Evolutionary conservation across 495 filamentous ascomycete genomes (phyloP), one percentile per base, ranked within the genome.

Genomic region (Aspergillus kassunensis): DNA sequence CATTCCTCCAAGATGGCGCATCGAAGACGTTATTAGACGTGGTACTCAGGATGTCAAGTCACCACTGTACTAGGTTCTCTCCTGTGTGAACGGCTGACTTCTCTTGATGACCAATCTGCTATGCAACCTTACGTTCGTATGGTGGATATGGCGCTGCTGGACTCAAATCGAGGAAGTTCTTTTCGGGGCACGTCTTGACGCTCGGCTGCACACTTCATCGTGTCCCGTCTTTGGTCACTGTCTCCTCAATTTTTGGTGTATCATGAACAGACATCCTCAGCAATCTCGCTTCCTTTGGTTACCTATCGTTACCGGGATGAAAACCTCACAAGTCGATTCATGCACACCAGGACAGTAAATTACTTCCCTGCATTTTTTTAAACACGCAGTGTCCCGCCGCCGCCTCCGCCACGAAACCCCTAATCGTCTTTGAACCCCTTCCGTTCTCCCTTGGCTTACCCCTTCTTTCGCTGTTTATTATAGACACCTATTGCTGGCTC

Each of bases 41-140:
- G 90, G 90, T 52, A 89, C 86, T 16, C 78, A 87, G 41, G 91
- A 96, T 69, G 82, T 83, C 58, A 89, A 95, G 73, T 55, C 74
- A 40, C 81, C 81, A 18, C 69, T 96, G 60, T 74, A 54, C 44
- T 74, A 70, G 36, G 40, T 42, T 56, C 45, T 39, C 42, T 40
- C 21, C 42, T 6, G 21, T 42, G 20, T 18, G 31, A 19, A 42
- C 23, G 35, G 33, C 34, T 49, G 45, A n/a, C 37, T 53, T 42
- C 18, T 11, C 15, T 33, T 47, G 25, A 52, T 50, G 50, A 47
- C 45, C 40, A 24, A 39, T 47, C 36, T 36, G 50, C 21, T 47
- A 54, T 47, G 25, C 34, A 30, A 23, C 53, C 51, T 47, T 18
- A 51, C 43, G 45, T 21, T 27, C 43, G 34, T 21, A 43, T 41